Base-by-base conservation (phyloP, 2,329 filamentous ascomycete genomes). In the Colletotrichum viniferum region DNA sequence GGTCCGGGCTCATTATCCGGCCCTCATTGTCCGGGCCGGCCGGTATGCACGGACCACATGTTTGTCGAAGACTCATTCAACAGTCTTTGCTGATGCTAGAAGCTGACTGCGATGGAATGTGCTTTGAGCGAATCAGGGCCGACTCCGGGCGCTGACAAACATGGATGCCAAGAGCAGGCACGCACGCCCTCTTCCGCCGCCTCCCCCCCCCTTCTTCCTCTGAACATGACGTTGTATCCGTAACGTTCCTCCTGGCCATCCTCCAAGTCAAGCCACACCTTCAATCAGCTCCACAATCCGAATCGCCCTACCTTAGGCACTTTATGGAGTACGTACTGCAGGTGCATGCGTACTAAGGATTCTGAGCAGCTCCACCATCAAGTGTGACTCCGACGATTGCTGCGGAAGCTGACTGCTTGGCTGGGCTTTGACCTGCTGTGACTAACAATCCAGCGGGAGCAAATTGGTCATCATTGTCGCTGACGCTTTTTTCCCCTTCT, bases 1-100 rank as follows among this genome's bases (percentile, higher is more conserved):
- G 34, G 60, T 24, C 69, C 69, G 60, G 60, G 38, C 67, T 43
- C 36, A 30, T 52, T 38, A 28, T 62, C 69, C 73, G 73, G 73
- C 16, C 21, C 66, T 43, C 56, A 32, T 52, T 38, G 18, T 62
- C 69, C 73, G 73, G 73, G 38, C 73, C 73, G 69, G 71, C 36
- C 24, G 32, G 34, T 24, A 36, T 34, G 73, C 76, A 73, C 69
- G 48, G 76, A 76, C 76, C 76, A 77, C 10, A 30, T 66, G 69
- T 77, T 77, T 76, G 73, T 48, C 36, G 21, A 52, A 16, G 65
- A 68, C 36, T 65, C n/a, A 34, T 65, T 65, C 34, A 43, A 21
- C 6, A 36, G 6, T 38, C 43, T 48, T 48, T 48, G 43, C 43
- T 48, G 43, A 48, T 48, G 43, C 43, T 48, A 10, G n/a, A 48